Base-by-base conservation (phyloP, 495 filamentous ascomycete species). In the Penicillium robsamsonii region DNA sequence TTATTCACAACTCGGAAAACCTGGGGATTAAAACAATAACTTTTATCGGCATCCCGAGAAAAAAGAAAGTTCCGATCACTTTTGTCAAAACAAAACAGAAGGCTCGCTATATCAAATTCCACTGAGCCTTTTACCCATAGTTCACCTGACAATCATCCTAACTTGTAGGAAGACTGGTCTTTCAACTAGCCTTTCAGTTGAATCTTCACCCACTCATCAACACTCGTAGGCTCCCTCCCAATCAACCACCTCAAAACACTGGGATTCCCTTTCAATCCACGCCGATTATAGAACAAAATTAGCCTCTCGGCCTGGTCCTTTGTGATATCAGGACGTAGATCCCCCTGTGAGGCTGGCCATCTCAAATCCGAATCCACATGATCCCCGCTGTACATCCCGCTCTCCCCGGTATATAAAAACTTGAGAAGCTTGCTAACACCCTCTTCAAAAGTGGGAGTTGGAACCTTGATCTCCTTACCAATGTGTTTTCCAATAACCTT, bases 201-300 rank as follows among this genome's bases (percentile, higher is more conserved):
- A 10, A 27, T 10, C n/a, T 46, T 30, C 27, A 30, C 25, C 44
- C 44, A 46, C 25, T 30, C 18, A 11, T 29, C 25, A 20, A 57
- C 58, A 53, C 27, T 46, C 17, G 51, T 60, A 3, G 68, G 58
- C 47, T 71, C 57, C 51, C 71, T 62, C 31, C 63, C 64, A 15
- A 75, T 40, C 44, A 74, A 22, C 70, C 68, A 73, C 55, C 56
- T 51, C 56, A 71, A 33, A 5, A 73, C 70, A 55, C 65, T 72
- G 42, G 68, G 52, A 53, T 58, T 74, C 20, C 70, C 72, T n/a
- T 61, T 55, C 33, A 74, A 49, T 5, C 68, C 71, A 13, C 64
- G 41, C 2, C 57, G 46, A 40, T 70, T 65, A 41, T 73, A 74
- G 37, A 61, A 74, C 40, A 73, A 46, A 9, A 74, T 30, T 53